These are phyloP conservation scores for Tricholoma flavovirens DNA, from an alignment of 768 basidiomycete genomes.

Conservation along the genomic window DNA sequence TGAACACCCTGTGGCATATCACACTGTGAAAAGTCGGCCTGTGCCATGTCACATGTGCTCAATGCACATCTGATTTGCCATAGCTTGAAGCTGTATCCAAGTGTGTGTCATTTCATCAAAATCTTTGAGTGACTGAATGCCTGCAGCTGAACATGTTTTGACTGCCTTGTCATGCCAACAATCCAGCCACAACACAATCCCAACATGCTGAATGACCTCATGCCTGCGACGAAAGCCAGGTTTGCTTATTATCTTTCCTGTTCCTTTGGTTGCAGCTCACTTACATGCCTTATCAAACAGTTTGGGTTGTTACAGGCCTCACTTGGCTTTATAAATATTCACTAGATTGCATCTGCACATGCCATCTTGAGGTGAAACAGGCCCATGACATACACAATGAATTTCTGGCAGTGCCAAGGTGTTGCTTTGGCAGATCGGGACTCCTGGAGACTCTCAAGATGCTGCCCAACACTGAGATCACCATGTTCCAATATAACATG, in stretches of 20 bases:
- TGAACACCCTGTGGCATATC: conserved; percentile 1
- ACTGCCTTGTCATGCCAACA: not conserved
- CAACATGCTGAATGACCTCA: conserved; percentile 25
- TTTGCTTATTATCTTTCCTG: conserved; percentile 21
- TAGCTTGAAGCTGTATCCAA: not conserved
- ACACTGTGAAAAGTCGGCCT: not conserved
- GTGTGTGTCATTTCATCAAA: conserved; percentile 14
- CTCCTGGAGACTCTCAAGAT: conserved; percentile 16
- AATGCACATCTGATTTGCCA: conserved; percentile 19
- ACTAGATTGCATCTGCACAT: conserved; percentile 19
- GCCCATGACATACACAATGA: conserved; percentile 24
- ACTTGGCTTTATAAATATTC: conserved; percentile 16
- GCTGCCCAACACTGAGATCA: conserved; percentile 22
- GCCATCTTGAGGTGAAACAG: conserved; percentile 29
- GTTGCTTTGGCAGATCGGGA: conserved; percentile 21
- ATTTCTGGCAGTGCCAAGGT: conserved; percentile 22
- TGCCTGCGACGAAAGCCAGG: conserved; percentile 32
- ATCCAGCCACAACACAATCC: conserved; percentile 19
- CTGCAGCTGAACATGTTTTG: not conserved
- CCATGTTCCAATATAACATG: conserved; percentile 19
- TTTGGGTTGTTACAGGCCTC: not conserved
- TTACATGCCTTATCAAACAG: conserved; percentile 11
- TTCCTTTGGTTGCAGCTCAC: conserved; percentile 22
- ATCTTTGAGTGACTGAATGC: conserved; percentile 21
- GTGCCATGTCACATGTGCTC: conserved; percentile 17